Conservation (phyloP, 805 yeast genomes). For the Saccharomycopsis lassenensis region DNA sequence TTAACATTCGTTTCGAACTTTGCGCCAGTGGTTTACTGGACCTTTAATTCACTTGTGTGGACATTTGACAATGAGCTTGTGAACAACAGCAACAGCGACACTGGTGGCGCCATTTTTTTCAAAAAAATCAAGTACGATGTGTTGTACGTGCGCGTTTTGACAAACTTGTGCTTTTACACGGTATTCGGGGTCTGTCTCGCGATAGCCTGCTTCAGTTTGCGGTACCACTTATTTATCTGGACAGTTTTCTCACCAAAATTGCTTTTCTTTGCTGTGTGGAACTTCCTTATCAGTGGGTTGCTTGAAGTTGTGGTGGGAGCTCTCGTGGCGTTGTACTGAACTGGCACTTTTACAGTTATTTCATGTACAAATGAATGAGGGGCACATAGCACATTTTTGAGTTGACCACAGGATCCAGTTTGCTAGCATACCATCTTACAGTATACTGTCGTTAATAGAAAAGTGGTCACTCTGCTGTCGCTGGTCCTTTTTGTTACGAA, state of each 20-base stretch:
- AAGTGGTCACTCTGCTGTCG: neutral
- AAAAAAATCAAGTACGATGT: slow-evolving; percentile 25
- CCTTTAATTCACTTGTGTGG: slow-evolving; percentile 32
- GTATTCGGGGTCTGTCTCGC: slow-evolving; percentile 48
- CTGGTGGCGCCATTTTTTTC: slow-evolving; percentile 6
- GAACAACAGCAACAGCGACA: slow-evolving; percentile 1
- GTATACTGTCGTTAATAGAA: neutral
- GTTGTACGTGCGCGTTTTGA: slow-evolving; percentile 27
- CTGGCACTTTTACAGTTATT: neutral
- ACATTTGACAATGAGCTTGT: slow-evolving; percentile 19
- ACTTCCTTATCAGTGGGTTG: slow-evolving; percentile 1
- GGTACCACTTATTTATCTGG: slow-evolving; percentile 92
- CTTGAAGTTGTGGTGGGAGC: neutral
- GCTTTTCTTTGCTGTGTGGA: slow-evolving; percentile 72
- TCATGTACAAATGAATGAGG: too few relatives aligned
- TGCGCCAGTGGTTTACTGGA: slow-evolving; percentile 78
- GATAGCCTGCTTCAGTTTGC: slow-evolving; percentile 57
- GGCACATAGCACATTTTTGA: too few relatives aligned
- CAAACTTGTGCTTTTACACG: slow-evolving; percentile 44
- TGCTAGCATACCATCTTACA: neutral
- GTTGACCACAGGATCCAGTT: too few relatives aligned
- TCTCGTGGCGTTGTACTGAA: neutral
- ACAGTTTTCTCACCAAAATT: slow-evolving; percentile 94
- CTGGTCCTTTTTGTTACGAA: neutral
- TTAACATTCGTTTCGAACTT: slow-evolving; percentile 78